Percentiles rank a stretch among this genome's conserved stretches.
phyloP scores from a whole-genome alignment of 2,329 filamentous ascomycete genomes.

The Trichoderma oligosporum region DNA sequence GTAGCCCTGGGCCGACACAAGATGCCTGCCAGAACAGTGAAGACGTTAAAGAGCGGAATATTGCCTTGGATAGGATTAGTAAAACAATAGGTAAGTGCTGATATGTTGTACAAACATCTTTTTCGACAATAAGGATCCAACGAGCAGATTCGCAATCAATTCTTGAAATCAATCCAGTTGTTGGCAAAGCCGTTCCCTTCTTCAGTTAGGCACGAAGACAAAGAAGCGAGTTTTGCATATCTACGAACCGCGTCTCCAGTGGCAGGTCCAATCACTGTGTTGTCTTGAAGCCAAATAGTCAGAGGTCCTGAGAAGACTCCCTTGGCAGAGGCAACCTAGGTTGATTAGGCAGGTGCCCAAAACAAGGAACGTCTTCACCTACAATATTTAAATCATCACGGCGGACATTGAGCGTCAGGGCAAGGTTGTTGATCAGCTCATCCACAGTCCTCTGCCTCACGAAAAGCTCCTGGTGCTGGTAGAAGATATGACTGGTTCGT shows the following conservation, averaged over 20 bases:
- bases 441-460: constrained; percentile 65
- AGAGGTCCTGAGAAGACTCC: constrained; percentile 63
- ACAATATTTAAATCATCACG: constrained; percentile 69
- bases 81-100: neutral
- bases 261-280: constrained; percentile 35
- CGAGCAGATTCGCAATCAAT: constrained; percentile 48
- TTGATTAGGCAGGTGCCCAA: constrained; percentile 19
- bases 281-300: constrained; percentile 43
- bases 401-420: constrained; percentile 62
- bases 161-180: constrained; percentile 43
- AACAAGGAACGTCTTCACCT: constrained; percentile 25
- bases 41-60: constrained; percentile 63
- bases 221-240: neutral
- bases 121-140: constrained; percentile 75
- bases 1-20: constrained; percentile 53
- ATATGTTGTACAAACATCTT: constrained; percentile 54
- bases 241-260: constrained; percentile 30
- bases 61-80: constrained; percentile 52
- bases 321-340: constrained; percentile 67
- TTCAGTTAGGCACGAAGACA: constrained; percentile 17
- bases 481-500: constrained; percentile 67
- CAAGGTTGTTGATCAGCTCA: constrained; percentile 68
- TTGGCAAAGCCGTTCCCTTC: constrained; percentile 61
- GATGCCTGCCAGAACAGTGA: constrained; percentile 52
- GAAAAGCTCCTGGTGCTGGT: constrained; percentile 71